Evolutionary conservation across 257 asterid genomes (phyloP).

Genomic region (Jacaranda mimosifolia): DNA sequence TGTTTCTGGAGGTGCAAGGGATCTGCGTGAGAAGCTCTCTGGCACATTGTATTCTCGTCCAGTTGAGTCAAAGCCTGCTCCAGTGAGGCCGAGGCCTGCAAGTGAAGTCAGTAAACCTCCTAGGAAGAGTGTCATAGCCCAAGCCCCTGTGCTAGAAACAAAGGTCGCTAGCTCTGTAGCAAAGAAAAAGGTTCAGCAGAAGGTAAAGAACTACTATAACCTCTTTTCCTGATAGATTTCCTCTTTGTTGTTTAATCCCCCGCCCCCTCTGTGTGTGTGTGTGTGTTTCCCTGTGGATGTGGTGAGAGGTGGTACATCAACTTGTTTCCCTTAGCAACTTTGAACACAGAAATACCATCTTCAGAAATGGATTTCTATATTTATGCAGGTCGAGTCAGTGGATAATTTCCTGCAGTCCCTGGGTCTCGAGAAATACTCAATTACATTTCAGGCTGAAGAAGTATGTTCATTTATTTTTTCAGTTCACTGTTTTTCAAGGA

Average conservation of each 20-base stretch:
- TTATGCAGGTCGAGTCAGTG: conserved; percentile 80
- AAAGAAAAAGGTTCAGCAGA: conserved; percentile 66
- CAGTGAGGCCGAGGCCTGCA: conserved; percentile 57
- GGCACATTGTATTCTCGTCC: conserved; percentile 63
- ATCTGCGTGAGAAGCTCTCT: conserved; percentile 95
- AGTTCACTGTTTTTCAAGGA: conserved; percentile 25
- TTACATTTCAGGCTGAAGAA: conserved; percentile 98
- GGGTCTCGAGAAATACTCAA: conserved; percentile 88
- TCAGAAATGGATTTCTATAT: conserved; percentile 20
- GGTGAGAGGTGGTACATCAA: neutral
- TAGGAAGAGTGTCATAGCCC: conserved; percentile 70
- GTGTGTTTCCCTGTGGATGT: neutral
- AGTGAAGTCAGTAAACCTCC: conserved; percentile 67
- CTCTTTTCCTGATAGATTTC: conserved; percentile 7
- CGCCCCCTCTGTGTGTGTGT: neutral
- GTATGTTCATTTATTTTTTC: conserved; percentile 53
- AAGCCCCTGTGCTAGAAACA: conserved; percentile 59
- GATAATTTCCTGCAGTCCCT: conserved; percentile 83
- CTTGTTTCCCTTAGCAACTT: neutral
- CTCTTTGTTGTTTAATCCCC: neutral
- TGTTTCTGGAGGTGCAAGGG: conserved; percentile 74
- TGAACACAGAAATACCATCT: neutral
- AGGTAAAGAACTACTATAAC: conserved; percentile 51
- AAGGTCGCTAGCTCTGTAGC: conserved; percentile 50
- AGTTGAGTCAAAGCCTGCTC: conserved; percentile 56